Base-by-base conservation (phyloP, 768 basidiomycete genomes). In the Rhodotorula kratochvilovae region DNA sequence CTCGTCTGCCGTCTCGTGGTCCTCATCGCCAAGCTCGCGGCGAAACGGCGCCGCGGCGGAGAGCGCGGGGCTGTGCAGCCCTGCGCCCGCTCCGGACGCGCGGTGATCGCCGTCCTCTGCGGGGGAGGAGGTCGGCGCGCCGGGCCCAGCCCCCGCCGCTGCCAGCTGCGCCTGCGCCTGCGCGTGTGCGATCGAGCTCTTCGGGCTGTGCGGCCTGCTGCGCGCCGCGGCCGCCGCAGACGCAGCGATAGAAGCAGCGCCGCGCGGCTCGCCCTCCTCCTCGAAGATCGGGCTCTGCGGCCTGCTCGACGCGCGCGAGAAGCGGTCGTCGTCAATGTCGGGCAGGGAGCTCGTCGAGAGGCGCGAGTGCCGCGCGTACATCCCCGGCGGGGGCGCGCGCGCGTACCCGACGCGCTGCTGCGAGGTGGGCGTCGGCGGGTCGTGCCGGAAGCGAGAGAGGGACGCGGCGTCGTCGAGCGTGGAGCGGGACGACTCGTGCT, bases 341-440 rank as follows among this genome's bases (percentile, higher is more conserved):
- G 56, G 36, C 10, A 57, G 56, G 23, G 56, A 48, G 48, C 33
- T 35, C 10, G 48, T 35, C 31, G 61, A 50, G 11, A 33, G 35
- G 56, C 56, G 56, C 33, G 33, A 36, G 56, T 57, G 56, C 5
- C 35, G 56, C 12, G 19, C 21, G 31, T 21, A 7, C 21, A 51
- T 31, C 36, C 27, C n/a, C 17, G 58, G 27, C 11, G 55, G 67
- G n/a, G 46, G 55, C 5, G 57, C 87, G 23, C 46, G 19, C 21
- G 21, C 48, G 25, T 46, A 46, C 45, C 10, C 45, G 3, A 86
- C 86, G 29, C 86, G 85, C 42, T 89, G 85, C 78, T 93, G 92
- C 89, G 25, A 90, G 90, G 2, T 91, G 88, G 29, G n/a, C 90
- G 88, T 75, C 91, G 93, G 75, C 91, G 89, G 45, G 78, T 35